Conservation (phyloP, 2,329 filamentous ascomycete genomes). For the Aureobasidium lini region DNA sequence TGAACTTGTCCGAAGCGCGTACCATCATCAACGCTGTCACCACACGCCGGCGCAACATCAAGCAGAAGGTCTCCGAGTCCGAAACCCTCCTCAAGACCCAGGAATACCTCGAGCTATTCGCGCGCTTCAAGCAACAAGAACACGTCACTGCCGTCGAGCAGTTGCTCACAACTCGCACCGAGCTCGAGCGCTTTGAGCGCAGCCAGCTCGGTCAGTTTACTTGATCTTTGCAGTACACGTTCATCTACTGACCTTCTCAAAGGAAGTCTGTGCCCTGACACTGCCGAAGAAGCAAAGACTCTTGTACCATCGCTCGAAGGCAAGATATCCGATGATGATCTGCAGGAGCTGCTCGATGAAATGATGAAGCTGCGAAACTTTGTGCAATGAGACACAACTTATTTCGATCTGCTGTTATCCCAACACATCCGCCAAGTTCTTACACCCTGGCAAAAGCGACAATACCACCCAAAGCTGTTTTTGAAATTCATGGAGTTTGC, state of each 20-base stretch:
- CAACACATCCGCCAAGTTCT: neutral
- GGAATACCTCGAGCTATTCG: conserved; percentile 89
- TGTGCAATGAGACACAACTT: conserved; percentile 10
- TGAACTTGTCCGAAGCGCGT: conserved; percentile 86
- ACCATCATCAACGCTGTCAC: conserved; percentile 83
- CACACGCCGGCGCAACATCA: conserved; percentile 15
- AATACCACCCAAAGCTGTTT: neutral
- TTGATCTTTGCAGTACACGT: neutral
- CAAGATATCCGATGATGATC: conserved; percentile 84
- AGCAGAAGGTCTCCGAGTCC: conserved; percentile 15
- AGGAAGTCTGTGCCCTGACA: conserved; percentile 90
- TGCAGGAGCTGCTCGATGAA: conserved; percentile 84
- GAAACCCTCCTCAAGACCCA: conserved; percentile 74
- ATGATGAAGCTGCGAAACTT: conserved; percentile 67
- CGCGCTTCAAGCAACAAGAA: conserved; percentile 90
- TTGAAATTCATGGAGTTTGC: neutral
- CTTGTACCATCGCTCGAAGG: conserved; percentile 81
- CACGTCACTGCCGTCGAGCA: conserved; percentile 92
- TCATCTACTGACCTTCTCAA: conserved; percentile 17
- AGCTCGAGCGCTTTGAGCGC: conserved; percentile 86
- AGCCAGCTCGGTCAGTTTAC: conserved; percentile 69
- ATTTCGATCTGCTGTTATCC: neutral
- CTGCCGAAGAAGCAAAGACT: conserved; percentile 90
- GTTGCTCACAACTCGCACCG: conserved; percentile 48
- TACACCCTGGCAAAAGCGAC: neutral